Evolutionary conservation across 2,329 filamentous ascomycete species (phyloP), one percentile per base, ranked within the genome.

Genomic region (Penicillium expansum): DNA sequence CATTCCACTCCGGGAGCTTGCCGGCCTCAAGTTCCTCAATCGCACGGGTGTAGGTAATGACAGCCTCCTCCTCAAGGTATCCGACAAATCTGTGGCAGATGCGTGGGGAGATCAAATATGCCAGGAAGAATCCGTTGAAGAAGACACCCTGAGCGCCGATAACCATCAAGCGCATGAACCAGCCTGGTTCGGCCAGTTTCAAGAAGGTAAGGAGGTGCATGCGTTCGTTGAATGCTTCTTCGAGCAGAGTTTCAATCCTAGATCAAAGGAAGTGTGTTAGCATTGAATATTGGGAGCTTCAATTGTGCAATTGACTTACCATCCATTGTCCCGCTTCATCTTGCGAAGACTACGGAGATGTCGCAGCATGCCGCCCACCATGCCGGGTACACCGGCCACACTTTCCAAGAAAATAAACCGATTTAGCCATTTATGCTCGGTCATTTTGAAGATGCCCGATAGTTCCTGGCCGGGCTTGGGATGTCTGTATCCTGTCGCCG

Each of bases 41-140:
- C 59, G 91, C 90, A 48, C 92, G 86, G 0, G 91, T 94, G 78
- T 99, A 99, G 0, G 94, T 99, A 70, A 96, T 84, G 1, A 97
- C 93, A 9, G 94, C 94, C 75, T 99, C 94, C 74, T 99, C 94
- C 75, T 99, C 94, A 13, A 99, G 85, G 67, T 97, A 97, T 1
- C 92, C 94, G 52, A 97, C 92, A 74, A 99, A 97, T 43, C 94
- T 88, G 75, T 99, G 94, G 69, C 90, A 93, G 61, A 91, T 93
- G 59, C 87, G 86, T 7, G 94, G 93, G 1, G 88, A 91, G 58
- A 96, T 69, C 33, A 99, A 86, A 76, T 97, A 97, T 45, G 88
- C 83, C 60, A 96, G 58, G 81, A 99, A 97, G 72, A 97, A 85
- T 62, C 86, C 84, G 77, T 99, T 99, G 83, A 96, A 97, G 81